Evolutionary conservation across 139 green algal species (phyloP).

Genomic region (Chlamydomonas sp.): DNA sequence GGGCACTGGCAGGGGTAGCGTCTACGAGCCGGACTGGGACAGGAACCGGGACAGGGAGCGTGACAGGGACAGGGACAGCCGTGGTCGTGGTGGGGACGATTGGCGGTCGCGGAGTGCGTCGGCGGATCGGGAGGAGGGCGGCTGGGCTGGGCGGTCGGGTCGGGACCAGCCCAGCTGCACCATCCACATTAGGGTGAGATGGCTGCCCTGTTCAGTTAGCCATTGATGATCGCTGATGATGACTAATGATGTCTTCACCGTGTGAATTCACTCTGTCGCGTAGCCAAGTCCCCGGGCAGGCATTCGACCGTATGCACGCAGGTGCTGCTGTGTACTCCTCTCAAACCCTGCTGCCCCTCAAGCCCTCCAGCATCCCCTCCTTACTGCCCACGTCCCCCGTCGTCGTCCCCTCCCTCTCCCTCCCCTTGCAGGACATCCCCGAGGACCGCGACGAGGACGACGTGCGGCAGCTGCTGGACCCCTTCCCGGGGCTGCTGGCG

Average conservation of each 20-base stretch:
- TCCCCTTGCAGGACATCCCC: constrained; percentile 30
- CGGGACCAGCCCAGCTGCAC: constrained; percentile 8
- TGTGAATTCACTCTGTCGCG: not conserved
- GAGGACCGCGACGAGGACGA: constrained; percentile 32
- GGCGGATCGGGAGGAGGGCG: not conserved
- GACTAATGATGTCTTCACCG: too few species aligned
- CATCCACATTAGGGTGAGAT: constrained; percentile 27
- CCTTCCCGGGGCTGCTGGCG: constrained; percentile 54
- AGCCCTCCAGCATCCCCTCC: too few species aligned
- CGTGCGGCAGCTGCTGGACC: constrained; percentile 28
- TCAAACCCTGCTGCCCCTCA: too few species aligned
- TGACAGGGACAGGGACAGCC: not conserved
- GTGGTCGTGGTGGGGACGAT: not conserved
- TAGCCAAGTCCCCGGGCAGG: not conserved
- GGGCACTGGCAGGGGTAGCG: too few species aligned
- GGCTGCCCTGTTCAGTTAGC: too few species aligned
- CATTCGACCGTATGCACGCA: too few species aligned
- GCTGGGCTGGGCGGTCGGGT: not conserved
- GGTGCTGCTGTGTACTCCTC: too few species aligned
- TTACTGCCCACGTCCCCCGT: too few species aligned
- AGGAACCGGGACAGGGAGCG: constrained; percentile 17
- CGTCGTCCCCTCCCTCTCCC: not conserved
- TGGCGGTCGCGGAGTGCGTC: too few species aligned
- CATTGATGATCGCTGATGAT: too few species aligned
- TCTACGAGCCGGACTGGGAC: not conserved